phyloP scores from a whole-genome alignment of 202 grass and related monocot species.

The Panicum virgatum region DNA sequence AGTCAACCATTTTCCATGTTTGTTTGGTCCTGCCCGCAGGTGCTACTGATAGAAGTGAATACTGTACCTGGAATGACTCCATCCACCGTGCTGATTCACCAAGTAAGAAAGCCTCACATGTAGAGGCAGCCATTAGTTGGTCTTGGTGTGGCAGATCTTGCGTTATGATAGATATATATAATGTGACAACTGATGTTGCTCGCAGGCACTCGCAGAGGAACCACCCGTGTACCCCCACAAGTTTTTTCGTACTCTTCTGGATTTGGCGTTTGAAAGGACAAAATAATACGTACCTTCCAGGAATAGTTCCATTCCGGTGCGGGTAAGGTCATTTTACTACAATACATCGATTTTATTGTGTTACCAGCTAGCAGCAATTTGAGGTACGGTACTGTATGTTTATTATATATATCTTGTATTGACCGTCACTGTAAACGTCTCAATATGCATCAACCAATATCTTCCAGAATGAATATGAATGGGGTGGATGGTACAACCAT shows the following conservation, averaged over 20 bases:
- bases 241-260: conserved; percentile 78
- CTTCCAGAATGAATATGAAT: too few relatives aligned
- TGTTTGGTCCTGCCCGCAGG: conserved; percentile 44
- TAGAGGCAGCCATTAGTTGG: too few relatives aligned
- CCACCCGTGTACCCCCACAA: conserved; percentile 68
- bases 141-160: background rate
- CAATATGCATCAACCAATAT: too few relatives aligned
- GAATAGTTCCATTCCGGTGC: background rate
- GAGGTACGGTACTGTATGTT: too few relatives aligned
- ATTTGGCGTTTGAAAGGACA: conserved; percentile 68
- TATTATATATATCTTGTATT: too few relatives aligned
- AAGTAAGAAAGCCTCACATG: conserved; percentile 45
- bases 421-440: too few relatives aligned
- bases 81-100: conserved; percentile 89
- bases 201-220: conserved; percentile 78
- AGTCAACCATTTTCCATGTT: background rate
- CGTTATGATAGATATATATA: too few relatives aligned
- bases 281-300: conserved; percentile 18
- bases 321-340: background rate
- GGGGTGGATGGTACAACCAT: too few relatives aligned
- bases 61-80: conserved; percentile 96
- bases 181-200: background rate
- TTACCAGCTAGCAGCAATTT: too few relatives aligned
- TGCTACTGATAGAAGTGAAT: conserved; percentile 87
- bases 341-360: too few relatives aligned